phyloP scores from a whole-genome alignment of 495 filamentous ascomycete species.

The Aspergillus biplanus region DNA sequence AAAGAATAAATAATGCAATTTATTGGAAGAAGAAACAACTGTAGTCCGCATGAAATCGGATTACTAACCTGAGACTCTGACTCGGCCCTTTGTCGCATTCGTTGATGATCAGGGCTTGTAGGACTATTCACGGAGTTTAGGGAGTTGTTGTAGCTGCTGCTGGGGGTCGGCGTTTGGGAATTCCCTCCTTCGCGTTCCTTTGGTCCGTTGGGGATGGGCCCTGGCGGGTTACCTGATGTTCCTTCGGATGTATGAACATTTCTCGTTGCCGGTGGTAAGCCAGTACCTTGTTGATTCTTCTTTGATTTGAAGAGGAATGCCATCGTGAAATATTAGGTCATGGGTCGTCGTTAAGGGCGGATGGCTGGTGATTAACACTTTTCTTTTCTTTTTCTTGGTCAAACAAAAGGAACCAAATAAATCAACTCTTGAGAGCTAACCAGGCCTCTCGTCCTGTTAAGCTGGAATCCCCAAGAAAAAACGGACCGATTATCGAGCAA shows the following conservation, averaged over 20 bases:
- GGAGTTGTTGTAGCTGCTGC: conserved; percentile 67
- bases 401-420: conserved; percentile 4
- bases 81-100: conserved; percentile 53
- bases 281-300: conserved; percentile 52
- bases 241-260: conserved; percentile 57
- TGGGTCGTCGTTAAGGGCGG: conserved; percentile 44
- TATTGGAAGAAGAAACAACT: not conserved
- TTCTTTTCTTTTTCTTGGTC: not conserved
- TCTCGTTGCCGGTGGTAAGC: conserved; percentile 56
- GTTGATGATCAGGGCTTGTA: conserved; percentile 55
- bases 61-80: conserved; percentile 54
- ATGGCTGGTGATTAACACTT: conserved; percentile 10
- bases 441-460: conserved; percentile 8
- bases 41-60: conserved; percentile 6
- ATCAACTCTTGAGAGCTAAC: conserved; percentile 5
- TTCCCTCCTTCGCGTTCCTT: conserved; percentile 44
- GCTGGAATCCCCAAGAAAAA: conserved; percentile 5
- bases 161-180: conserved; percentile 61
- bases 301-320: conserved; percentile 68
- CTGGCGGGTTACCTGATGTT: conserved; percentile 32
- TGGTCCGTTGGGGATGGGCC: conserved; percentile 40
- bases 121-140: conserved; percentile 57
- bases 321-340: conserved; percentile 51
- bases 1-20: not conserved
- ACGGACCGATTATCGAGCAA: not conserved